Evolutionary conservation across 2,329 filamentous ascomycete species (phyloP), one percentile per base, ranked within the genome.

Genomic region (Colletotrichum neosansevieriae): DNA sequence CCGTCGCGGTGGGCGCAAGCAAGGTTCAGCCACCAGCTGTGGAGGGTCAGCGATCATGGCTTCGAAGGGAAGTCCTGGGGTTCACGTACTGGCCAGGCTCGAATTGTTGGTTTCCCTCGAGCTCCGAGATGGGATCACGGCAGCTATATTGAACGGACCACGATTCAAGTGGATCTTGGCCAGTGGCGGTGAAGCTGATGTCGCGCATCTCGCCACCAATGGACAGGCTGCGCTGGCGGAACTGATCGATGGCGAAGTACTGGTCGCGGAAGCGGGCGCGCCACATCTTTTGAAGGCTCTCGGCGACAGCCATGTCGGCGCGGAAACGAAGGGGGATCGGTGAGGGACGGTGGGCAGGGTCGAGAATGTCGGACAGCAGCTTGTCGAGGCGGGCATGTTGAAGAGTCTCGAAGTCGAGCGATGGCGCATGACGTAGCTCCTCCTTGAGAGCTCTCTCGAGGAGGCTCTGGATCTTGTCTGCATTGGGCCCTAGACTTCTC

Each of bases 1-100:
- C 87, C 86, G 71, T 89, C 87, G 32, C 85, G 82, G 67, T 84
- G 79, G 2, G 85, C 87, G 71, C 86, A 88, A 40, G 84, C 82
- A 36, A 88, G 78, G 60, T 87, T 86, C 17, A 87, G 74, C 85
- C 86, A 89, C 87, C 85, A 89, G 63, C 87, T 89, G 61, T 10
- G 13, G 19, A 10, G 12, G 7, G 50, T 77, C 58, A 76, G 76
- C 58, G 58, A 1, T 61, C 32, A 59, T 9, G 29, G 13, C 12
- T 34, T 3, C 38, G 13, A 17, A 11, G 9, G 7, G 17, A 9
- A 57, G 3, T 49, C 29, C 10, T 1, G 12, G 34, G 24, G 11
- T 17, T 3, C n/a, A 76, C 84, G 78, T 75, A 88, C 85, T 85
- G 78, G 64, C 86, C 86, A 24, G 81, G 77, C 57, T 83, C 78